phyloP scores from a whole-genome alignment of 345 rosid genomes.

The Gossypioides kirkii region DNA sequence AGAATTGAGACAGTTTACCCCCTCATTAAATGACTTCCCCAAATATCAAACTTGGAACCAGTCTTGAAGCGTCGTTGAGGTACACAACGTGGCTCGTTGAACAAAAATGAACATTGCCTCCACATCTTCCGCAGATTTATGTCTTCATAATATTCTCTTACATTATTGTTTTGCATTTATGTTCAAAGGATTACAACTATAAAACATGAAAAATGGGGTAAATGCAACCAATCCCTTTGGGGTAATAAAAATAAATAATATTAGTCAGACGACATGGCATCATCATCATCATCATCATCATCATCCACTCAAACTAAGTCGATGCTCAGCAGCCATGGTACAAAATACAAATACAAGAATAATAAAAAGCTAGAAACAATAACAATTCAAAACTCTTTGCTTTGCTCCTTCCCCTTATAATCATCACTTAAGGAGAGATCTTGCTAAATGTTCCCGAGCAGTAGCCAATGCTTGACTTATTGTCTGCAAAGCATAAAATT shows the following conservation, averaged over 20 bases:
- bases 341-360: not conserved
- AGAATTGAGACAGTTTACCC: no score
- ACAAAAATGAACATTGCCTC: no score
- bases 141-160: not conserved
- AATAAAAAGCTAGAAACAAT: not conserved
- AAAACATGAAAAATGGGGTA: not conserved
- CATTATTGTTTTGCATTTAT: not conserved
- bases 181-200: not conserved
- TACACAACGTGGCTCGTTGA: not conserved
- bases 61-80: not conserved
- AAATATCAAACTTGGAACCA: not conserved
- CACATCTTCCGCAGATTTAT: not conserved
- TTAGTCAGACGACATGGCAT: not conserved
- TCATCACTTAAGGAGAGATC: conserved; percentile 65
- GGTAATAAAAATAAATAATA: not conserved
- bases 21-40: not conserved
- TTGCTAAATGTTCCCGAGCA: conserved; percentile 73
- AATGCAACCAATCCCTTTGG: not conserved
- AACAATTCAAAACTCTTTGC: not conserved
- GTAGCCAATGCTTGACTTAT: conserved; percentile 81
- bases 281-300: not conserved
- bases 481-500: conserved; percentile 40
- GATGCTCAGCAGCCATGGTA: not conserved
- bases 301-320: not conserved
- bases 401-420: not conserved